Percentiles rank a stretch among this genome's conserved stretches.
These are phyloP conservation scores for Aurantiochytrium sp. DNA, from an alignment of 108 stramenopile genomes.

Conservation along the genomic window DNA sequence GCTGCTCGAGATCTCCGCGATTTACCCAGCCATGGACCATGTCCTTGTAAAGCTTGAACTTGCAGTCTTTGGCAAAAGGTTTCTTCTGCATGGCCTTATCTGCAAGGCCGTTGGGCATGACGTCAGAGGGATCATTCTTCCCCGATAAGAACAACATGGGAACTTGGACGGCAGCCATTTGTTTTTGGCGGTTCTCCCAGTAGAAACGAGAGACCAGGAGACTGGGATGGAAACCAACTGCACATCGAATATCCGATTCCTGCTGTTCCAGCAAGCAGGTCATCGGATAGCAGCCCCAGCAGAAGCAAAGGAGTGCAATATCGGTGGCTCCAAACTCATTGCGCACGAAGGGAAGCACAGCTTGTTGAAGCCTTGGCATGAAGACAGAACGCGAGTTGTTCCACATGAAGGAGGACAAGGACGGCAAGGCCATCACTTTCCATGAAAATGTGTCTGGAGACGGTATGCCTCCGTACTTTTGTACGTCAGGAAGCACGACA, in stretches of 20 bases:
- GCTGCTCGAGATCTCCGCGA: neutral
- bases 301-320: neutral
- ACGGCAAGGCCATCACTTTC: neutral
- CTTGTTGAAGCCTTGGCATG: neutral
- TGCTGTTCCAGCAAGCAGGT: neutral
- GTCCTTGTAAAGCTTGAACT: neutral
- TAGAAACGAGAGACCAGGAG: neutral
- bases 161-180: neutral
- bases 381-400: neutral
- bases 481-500: neutral
- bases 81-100: neutral
- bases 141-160: neutral
- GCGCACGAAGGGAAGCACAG: neutral
- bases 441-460: neutral
- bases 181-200: neutral
- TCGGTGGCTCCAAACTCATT: neutral
- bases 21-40: neutral
- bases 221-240: neutral
- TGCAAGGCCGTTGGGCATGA: neutral
- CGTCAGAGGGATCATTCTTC: neutral
- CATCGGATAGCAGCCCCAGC: constrained; percentile 2
- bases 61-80: neutral
- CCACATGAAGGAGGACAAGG: neutral
- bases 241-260: neutral
- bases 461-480: neutral